These are phyloP conservation scores for Alternaria tenuissima DNA, from an alignment of 2,329 filamentous ascomycete genomes.

Conservation along the genomic window DNA sequence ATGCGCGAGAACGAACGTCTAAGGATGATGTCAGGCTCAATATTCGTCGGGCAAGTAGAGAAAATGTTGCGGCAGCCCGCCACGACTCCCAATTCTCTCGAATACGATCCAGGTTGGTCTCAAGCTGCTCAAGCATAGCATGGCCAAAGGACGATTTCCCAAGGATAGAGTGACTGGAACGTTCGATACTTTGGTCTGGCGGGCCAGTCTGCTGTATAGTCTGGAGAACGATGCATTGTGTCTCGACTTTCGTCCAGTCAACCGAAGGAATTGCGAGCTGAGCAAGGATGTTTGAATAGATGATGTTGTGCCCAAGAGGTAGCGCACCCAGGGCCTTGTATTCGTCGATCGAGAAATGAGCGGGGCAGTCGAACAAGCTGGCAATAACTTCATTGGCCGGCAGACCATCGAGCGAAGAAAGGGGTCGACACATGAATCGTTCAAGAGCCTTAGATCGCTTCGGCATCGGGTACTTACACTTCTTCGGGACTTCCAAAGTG, in stretches of 20 bases:
- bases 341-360: conserved; percentile 60
- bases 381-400: conserved; percentile 62
- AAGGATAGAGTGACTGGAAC: conserved; percentile 52
- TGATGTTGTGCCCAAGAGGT: conserved; percentile 56
- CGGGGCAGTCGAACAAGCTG: conserved; percentile 53
- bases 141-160: conserved; percentile 45
- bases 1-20: conserved; percentile 30
- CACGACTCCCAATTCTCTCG: conserved; percentile 51
- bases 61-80: conserved; percentile 52
- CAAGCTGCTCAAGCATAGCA: conserved; percentile 26
- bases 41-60: conserved; percentile 54
- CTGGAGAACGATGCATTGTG: conserved; percentile 60
- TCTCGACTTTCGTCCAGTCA: conserved; percentile 58
- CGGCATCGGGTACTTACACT: conserved; percentile 56
- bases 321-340: conserved; percentile 63
- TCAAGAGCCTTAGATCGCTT: conserved; percentile 46
- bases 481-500: conserved; percentile 26
- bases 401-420: conserved; percentile 31
- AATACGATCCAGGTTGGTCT: conserved; percentile 16
- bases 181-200: conserved; percentile 16
- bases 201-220: conserved; percentile 59
- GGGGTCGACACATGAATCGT: conserved; percentile 52
- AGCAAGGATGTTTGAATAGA: conserved; percentile 11
- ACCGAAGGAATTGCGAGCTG: conserved; percentile 50
- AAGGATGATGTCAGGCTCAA: conserved; percentile 50